Conservation (phyloP, 345 rosid species). For the Eutrema yunnanense region DNA sequence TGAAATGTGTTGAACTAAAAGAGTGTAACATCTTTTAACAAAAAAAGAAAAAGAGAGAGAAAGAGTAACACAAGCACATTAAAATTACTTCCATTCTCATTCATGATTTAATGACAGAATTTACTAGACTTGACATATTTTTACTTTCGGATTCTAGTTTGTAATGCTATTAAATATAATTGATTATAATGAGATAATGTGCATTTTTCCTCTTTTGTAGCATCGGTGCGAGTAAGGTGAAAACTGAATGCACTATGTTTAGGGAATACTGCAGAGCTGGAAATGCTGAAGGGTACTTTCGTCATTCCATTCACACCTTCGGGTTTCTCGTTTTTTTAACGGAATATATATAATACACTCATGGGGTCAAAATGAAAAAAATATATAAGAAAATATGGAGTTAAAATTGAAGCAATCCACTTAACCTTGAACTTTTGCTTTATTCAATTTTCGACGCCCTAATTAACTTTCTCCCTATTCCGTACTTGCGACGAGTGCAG, state of each 20-base stretch:
- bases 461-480: not conserved
- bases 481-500: conserved; percentile 31
- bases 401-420: not conserved
- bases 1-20: not conserved
- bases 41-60: too few relatives aligned
- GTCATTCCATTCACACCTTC: not conserved
- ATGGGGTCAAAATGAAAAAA: not conserved
- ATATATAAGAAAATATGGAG: not conserved
- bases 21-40: too few relatives aligned
- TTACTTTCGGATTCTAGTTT: not conserved
- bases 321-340: not conserved
- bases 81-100: not conserved
- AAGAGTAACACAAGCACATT: not conserved
- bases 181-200: not conserved
- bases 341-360: not conserved
- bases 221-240: conserved; percentile 96
- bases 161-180: not conserved
- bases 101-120: not conserved
- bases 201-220: conserved; percentile 26
- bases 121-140: not conserved
- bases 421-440: not conserved
- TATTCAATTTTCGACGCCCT: not conserved
- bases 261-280: conserved; percentile 77
- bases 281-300: conserved; percentile 78
- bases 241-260: conserved; percentile 74